A percentile compares a stretch with the other conserved stretches of the same genome.
These are phyloP conservation scores for Vitrella brassicaformis DNA, from an alignment of 73 alveolate genomes.

Conservation along the genomic window DNA sequence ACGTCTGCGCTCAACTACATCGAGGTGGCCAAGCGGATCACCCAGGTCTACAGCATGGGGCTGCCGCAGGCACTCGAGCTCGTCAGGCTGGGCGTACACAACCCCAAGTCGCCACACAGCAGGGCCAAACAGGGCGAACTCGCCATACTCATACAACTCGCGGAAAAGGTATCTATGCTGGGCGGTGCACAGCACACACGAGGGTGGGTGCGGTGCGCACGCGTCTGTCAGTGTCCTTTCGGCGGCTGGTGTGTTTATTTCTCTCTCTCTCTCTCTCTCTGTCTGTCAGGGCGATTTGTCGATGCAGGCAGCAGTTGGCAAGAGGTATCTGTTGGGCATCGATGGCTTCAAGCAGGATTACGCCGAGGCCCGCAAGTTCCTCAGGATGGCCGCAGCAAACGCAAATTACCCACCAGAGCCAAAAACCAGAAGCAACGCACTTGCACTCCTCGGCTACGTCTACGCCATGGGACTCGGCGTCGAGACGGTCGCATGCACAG, in stretches of 20 bases:
- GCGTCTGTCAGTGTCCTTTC: background rate
- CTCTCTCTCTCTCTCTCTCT: background rate
- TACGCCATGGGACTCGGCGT: background rate
- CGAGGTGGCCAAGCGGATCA: slow-evolving; percentile 3
- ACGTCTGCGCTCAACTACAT: slow-evolving; percentile 32
- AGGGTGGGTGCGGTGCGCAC: too few species aligned
- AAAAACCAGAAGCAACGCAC: background rate
- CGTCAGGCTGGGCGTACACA: slow-evolving; percentile 4
- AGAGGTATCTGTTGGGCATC: background rate
- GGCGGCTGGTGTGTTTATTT: background rate
- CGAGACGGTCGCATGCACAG: too few species aligned
- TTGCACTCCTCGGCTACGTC: background rate
- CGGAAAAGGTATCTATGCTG: background rate
- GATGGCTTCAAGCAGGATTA: background rate
- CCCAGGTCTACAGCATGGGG: slow-evolving; percentile 16
- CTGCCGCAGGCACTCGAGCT: slow-evolving; percentile 37
- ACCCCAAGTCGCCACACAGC: too few species aligned
- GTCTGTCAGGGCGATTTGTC: background rate
- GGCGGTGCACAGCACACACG: background rate
- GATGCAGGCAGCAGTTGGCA: background rate
- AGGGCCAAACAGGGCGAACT: too few species aligned
- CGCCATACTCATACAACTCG: background rate
- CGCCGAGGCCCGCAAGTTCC: background rate
- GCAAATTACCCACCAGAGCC: background rate
- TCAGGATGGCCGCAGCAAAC: background rate